A percentile compares a stretch with the other conserved stretches of the same genome.
These are phyloP conservation scores for Penicillium cosmopolitanum DNA, from an alignment of 495 filamentous ascomycete species.

Conservation along the genomic window DNA sequence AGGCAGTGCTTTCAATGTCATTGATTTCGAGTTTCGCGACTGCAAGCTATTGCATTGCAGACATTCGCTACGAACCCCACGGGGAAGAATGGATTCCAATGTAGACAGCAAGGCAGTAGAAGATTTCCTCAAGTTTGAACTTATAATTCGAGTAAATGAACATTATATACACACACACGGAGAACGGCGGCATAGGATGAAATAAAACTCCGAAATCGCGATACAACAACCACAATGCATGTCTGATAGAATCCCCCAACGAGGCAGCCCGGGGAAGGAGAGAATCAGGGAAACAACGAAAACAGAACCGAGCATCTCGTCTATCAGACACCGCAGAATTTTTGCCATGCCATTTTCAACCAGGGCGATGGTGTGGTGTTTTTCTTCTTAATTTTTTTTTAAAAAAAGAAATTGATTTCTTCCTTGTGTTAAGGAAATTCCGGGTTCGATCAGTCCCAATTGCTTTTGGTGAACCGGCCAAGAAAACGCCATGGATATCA, in stretches of 20 bases:
- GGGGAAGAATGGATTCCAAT: neutral
- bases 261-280: neutral
- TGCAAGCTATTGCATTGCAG: too few relatives aligned
- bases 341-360: conserved; percentile 15
- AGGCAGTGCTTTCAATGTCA: too few relatives aligned
- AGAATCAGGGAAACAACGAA: neutral
- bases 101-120: neutral
- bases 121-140: conserved; percentile 6
- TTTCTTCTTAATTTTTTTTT: conserved; percentile 6
- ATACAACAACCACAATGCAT: conserved; percentile 18
- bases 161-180: conserved; percentile 34
- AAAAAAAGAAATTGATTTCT: conserved; percentile 8
- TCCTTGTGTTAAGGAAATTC: conserved; percentile 9
- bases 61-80: too few relatives aligned
- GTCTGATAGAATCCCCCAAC: conserved; percentile 6
- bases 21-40: too few relatives aligned
- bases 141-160: conserved; percentile 24
- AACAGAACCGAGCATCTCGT: conserved; percentile 1
- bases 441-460: conserved; percentile 27
- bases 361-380: conserved; percentile 15
- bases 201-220: conserved; percentile 10
- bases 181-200: conserved; percentile 10
- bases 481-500: conserved; percentile 54
- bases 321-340: conserved; percentile 4
- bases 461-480: conserved; percentile 48